Evolutionary conservation across 176 grass and related monocot species (phyloP), one percentile per base, ranked within the genome.

Genomic region (Oryza glumipatula): DNA sequence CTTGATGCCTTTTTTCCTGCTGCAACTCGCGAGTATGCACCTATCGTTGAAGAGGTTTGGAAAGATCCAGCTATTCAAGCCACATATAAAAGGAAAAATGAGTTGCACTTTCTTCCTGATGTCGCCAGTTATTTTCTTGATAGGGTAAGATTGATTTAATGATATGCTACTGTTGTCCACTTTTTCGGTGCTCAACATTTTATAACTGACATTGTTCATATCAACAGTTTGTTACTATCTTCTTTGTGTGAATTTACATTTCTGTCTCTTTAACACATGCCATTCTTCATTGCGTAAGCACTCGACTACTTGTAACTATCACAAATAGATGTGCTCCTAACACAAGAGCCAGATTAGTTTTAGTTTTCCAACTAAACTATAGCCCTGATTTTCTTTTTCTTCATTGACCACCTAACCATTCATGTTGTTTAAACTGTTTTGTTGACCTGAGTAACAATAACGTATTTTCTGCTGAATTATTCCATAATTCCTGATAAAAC

Each of bases 1-100:
- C 61, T 94, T 48, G 89, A 94, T 74, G 87, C 92, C 8, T 94
- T 94, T 43, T 94, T 94, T 73, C 92, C 92, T 65, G 92, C 92
- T 21, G 92, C 92, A 35, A 89, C 92, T 64, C 86, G 92, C 0
- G 92, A 94, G 54, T 94, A 94, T 67, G 92, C 92, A 78, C 89
- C 89, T 56, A 87, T 88, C 67, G 86, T 85, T 67, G 84, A 94
- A 65, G 92, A 94, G 81, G 90, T 91, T 90, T 94, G 92, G 92
- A 86, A 72, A 64, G 89, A 91, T n/a, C 72, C 78, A 58, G 92
- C 92, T 43, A 89, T 94, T 84, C 86, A 94, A 76, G 92, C 88
- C 86, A 94, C 92, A 49, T 91, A 78, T 73, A 91, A 89, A 81
- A 88, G 89, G 68, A 91, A 84, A 70, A 75, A 82, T 17, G 92